Base-by-base conservation (phyloP, 2,329 filamentous ascomycete genomes). In the Sclerotinia sclerotiorum region DNA sequence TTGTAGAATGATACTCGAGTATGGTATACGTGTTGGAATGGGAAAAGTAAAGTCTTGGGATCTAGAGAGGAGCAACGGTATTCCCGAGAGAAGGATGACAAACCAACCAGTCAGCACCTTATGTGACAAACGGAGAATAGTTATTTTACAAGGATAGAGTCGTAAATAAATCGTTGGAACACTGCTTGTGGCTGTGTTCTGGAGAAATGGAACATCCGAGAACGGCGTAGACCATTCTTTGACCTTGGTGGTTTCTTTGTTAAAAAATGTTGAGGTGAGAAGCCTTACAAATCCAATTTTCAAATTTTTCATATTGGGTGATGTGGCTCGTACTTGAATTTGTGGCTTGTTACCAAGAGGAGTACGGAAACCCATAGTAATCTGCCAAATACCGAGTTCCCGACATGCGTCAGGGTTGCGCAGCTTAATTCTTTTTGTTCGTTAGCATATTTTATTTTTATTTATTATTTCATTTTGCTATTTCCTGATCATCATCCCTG, bases 191-290 rank as follows among this genome's bases (percentile, higher is more conserved):
- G 61, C 61, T 64, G 29, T 54, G 46, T 13, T 10, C 17, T 54
- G 61, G 46, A 42, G 57, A 21, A 32, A 29, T 52, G n/a, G 61
- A 64, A n/a, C 2, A 55, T 64, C 61, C 49, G 61, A 64, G 61
- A 55, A 55, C 48, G 11, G 17, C 24, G 21, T 64, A 55, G 61
- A 42, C 3, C 7, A 39, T 64, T n/a, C 48, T 15, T 64, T 27
- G 3, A 27, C 27, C 24, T 5, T 10, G 48, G 42, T 48, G 42
- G 57, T 42, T 49, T 61, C 58, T 61, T 61, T 61, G 58, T 61
- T 35, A 27, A 17, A 10, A n/a, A 57, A 8, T 24, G 24, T 15
- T 42, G 39, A 35, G 39, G 39, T 39, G 39, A 39, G 39, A 39
- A 39, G 39, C 39, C 39, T 39, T 39, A 39, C 39, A 39, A 39